Evolutionary conservation across 768 basidiomycete species (phyloP), one percentile per base, ranked within the genome.

Genomic region (Pisolithus tinctorius): DNA sequence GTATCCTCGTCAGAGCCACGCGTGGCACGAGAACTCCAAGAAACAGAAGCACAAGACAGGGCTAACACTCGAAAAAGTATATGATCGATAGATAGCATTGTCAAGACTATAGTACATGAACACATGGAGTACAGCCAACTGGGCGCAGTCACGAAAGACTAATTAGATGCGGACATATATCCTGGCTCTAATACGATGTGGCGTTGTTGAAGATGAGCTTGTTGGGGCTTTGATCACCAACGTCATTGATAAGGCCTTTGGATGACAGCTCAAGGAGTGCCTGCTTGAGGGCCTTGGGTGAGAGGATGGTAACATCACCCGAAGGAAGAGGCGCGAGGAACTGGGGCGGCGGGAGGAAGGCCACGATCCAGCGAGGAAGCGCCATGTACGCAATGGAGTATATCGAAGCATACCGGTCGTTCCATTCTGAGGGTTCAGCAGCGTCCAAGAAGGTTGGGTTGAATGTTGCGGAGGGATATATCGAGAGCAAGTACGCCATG

Each of bases 401-500:
- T 53, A 81, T 52, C 41, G 75, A 71, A 44, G 74, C 60, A 55
- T 77, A 68, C 41, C 45, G n/a, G 20, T 47, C 30, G 58, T 62
- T 55, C 50, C 68, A 60, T n/a, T 62, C 60, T 49, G 72, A 48
- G 17, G 76, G 66, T 42, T 71, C 56, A 50, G 71, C 64, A 44
- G 73, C 67, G 20, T 66, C 53, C 50, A 68, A 61, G 54, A 81
- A 59, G 4, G 57, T 49, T 16, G 86, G 84, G 65, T 82, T 63
- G 66, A 89, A 90, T 1, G 73, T 67, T 45, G 68, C 57, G 0
- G 82, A 82, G 4, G 87, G 88, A 71, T 93, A 88, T 62, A 95
- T 78, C 25, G 91, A 93, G 52, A 98, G 80, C 56, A 93, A 78
- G 78, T 98, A 98, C 11, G 94, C 94, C 47, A 91, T 72, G 49